These are phyloP conservation scores for Platanthera guangdongensis DNA, from an alignment of 106 monocot species.

Conservation along the genomic window DNA sequence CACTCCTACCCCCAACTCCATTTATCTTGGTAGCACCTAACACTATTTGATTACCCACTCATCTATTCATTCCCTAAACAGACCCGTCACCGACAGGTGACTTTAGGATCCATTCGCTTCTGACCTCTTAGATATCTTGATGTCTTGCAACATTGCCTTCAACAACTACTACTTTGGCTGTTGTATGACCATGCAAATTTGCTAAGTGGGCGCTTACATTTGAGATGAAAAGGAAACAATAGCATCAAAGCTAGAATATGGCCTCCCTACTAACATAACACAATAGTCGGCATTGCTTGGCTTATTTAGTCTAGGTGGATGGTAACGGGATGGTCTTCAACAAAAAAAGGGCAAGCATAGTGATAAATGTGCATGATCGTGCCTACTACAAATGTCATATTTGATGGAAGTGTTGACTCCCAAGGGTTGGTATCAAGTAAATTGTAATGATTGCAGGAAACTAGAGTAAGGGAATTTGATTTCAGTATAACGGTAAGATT, in stretches of 20 bases:
- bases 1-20: too few species aligned
- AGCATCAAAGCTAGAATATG: not conserved
- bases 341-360: not conserved
- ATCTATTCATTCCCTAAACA: too few species aligned
- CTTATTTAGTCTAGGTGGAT: too few species aligned
- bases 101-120: too few species aligned
- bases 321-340: too few species aligned
- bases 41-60: not conserved
- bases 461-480: not conserved
- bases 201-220: too few species aligned
- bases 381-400: not conserved
- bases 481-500: not conserved
- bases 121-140: too few species aligned
- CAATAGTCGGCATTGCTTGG: not conserved
- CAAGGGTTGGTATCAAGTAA: not conserved
- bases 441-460: too few species aligned
- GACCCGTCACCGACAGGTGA: too few species aligned
- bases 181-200: too few species aligned
- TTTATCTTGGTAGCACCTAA: not conserved
- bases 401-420: not conserved
- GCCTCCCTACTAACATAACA: not conserved
- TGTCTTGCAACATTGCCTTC: too few species aligned
- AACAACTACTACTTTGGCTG: too few species aligned
- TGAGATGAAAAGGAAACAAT: not conserved
- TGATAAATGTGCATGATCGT: not conserved